Conservation (phyloP, 139 green algal species). For the Chloropicon primus region DNA sequence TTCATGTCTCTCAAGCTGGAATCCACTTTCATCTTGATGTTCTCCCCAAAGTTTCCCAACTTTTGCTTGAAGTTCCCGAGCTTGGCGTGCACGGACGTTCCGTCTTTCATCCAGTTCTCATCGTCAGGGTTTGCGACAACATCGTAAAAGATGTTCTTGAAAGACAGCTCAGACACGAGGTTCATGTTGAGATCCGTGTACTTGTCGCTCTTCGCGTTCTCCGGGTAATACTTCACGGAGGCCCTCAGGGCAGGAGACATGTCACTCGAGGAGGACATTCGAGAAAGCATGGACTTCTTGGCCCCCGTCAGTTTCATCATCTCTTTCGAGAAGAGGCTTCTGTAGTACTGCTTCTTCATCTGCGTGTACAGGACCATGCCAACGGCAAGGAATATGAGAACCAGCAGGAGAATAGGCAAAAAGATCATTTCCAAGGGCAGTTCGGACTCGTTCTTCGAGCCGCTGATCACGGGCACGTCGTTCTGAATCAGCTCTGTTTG, state of each 20-base stretch:
- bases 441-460: not conserved
- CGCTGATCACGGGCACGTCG: not conserved
- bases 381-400: not conserved
- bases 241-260: not conserved
- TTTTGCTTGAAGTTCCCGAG: not conserved
- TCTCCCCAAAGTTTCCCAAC: not conserved
- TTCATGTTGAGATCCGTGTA: not conserved
- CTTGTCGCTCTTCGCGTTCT: not conserved
- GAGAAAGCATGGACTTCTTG: not conserved
- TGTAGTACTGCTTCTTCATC: not conserved
- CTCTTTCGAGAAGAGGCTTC: not conserved
- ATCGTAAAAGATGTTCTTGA: not conserved
- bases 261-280: not conserved
- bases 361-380: not conserved
- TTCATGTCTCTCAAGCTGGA: not conserved
- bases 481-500: not conserved
- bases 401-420: not conserved
- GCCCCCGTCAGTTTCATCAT: not conserved
- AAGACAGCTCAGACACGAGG: not conserved
- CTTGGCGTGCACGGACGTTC: not conserved
- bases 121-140: not conserved
- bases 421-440: not conserved
- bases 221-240: not conserved
- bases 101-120: not conserved
- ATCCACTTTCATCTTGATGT: not conserved